Conservation (phyloP, 148 eudicot species). For the Fallopia convolvulus region DNA sequence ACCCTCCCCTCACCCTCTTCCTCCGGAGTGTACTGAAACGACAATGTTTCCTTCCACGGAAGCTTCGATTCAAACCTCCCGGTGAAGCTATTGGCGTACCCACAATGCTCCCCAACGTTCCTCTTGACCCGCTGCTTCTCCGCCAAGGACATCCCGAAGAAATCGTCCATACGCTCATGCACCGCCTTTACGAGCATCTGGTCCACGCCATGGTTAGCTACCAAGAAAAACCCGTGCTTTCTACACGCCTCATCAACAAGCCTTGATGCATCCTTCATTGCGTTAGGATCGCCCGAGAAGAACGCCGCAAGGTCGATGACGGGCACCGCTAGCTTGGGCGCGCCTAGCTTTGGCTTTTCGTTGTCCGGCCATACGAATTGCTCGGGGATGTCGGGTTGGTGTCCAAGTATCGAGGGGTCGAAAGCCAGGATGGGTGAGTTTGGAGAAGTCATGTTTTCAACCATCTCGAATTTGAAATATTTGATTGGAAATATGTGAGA, state of each 20-base stretch:
- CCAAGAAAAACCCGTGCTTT: constrained; percentile 50
- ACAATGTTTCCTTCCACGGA: constrained; percentile 47
- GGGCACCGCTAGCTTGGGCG: constrained; percentile 31
- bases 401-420: constrained; percentile 21
- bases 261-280: constrained; percentile 18
- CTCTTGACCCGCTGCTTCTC: constrained; percentile 33
- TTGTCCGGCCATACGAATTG: constrained; percentile 55
- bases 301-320: constrained; percentile 32
- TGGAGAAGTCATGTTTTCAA: background rate
- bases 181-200: constrained; percentile 21
- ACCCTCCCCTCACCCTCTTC: constrained; percentile 7
- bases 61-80: constrained; percentile 36
- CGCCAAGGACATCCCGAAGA: constrained; percentile 28
- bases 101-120: constrained; percentile 33
- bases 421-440: constrained; percentile 15
- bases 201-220: constrained; percentile 37
- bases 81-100: constrained; percentile 37
- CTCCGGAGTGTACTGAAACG: constrained; percentile 22
- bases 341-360: constrained; percentile 25
- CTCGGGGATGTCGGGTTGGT: constrained; percentile 27
- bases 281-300: constrained; percentile 26
- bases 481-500: too few species aligned
- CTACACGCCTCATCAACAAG: constrained; percentile 35
- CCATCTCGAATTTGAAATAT: too few species aligned
- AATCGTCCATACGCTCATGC: constrained; percentile 27